phyloP scores from a whole-genome alignment of 805 yeast genomes.

The Sugiyamaella chiloensis region DNA sequence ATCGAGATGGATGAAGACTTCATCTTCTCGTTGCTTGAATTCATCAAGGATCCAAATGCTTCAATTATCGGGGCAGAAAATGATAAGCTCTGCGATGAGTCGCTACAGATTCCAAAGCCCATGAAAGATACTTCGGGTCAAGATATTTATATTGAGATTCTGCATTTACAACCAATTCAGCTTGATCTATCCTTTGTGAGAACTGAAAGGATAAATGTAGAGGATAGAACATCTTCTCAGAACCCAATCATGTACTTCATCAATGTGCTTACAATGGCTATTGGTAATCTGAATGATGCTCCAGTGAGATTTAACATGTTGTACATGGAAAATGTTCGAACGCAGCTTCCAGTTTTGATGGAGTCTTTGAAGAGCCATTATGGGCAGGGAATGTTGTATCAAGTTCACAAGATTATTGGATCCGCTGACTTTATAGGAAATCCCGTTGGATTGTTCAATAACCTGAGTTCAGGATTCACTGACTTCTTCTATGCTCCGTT shows the following conservation, averaged over 20 bases:
- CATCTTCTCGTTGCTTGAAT: slow-evolving; percentile 74
- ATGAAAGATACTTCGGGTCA: slow-evolving; percentile 49
- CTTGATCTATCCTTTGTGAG: slow-evolving; percentile 87
- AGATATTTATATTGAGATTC: slow-evolving; percentile 87
- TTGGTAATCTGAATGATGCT: slow-evolving; percentile 96
- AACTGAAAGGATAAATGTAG: slow-evolving; percentile 71
- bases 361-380: slow-evolving; percentile 80
- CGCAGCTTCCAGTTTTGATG: slow-evolving; percentile 69
- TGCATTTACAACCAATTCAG: slow-evolving; percentile 89
- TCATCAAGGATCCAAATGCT: slow-evolving; percentile 77
- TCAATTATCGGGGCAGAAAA: slow-evolving; percentile 54
- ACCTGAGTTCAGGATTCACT: slow-evolving; percentile 89
- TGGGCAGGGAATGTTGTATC: slow-evolving; percentile 87
- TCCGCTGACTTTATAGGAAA: slow-evolving; percentile 96
- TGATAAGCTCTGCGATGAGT: slow-evolving; percentile 59
- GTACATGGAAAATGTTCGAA: slow-evolving; percentile 82
- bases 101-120: slow-evolving; percentile 69
- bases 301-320: slow-evolving; percentile 87
- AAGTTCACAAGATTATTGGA: slow-evolving; percentile 87
- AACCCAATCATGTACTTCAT: slow-evolving; percentile 72
- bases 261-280: slow-evolving; percentile 90
- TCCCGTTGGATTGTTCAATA: slow-evolving; percentile 94
- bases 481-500: slow-evolving; percentile 97
- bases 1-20: slow-evolving; percentile 94
- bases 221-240: slow-evolving; percentile 57